Evolutionary conservation across 176 grass and related monocot species (phyloP).

Genomic region (Eremochloa ophiuroides): DNA sequence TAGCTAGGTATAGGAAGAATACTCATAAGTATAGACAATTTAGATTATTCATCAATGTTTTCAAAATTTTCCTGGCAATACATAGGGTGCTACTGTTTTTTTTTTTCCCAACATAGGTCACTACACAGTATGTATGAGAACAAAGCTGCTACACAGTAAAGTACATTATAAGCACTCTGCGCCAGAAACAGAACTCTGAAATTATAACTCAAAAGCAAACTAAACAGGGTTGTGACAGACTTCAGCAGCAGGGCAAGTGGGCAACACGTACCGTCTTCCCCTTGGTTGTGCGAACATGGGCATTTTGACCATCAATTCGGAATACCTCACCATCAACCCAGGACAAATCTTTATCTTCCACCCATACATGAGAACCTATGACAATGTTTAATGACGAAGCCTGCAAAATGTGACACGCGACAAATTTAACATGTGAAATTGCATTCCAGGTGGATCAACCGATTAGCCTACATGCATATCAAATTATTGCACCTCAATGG

Average conservation of each 20-base stretch:
- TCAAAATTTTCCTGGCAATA: not conserved
- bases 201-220: not conserved
- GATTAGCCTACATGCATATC: not conserved
- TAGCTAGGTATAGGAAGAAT: not conserved
- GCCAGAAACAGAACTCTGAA: conserved; percentile 9
- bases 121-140: not conserved
- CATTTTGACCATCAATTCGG: conserved; percentile 63
- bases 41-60: not conserved
- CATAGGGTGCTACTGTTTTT: not conserved
- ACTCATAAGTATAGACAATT: not conserved
- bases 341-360: conserved; percentile 65
- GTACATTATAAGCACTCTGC: not conserved
- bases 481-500: not conserved
- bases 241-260: not conserved
- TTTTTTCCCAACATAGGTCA: not conserved
- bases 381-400: conserved; percentile 63
- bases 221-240: not conserved
- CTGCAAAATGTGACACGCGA: conserved; percentile 27
- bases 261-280: conserved; percentile 68
- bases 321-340: conserved; percentile 97
- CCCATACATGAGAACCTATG: conserved; percentile 89
- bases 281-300: conserved; percentile 64
- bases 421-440: conserved; percentile 17
- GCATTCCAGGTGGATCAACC: not conserved
- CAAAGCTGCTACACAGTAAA: not conserved